Base-by-base conservation (phyloP, 345 rosid genomes). In the Diplotaxis tenuifolia region DNA sequence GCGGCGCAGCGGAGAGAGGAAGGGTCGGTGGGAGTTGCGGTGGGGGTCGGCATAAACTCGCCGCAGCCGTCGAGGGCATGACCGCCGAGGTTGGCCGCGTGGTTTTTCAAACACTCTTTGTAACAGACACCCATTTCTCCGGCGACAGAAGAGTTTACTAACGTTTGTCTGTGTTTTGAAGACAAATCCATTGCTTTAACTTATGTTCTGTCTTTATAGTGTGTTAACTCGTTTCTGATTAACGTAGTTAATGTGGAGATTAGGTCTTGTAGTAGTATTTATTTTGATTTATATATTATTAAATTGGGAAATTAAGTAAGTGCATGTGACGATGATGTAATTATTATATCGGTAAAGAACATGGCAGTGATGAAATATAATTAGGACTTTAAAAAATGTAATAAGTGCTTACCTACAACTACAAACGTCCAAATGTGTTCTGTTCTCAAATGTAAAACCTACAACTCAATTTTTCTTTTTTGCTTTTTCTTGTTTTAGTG, bases 51-150 rank as follows among this genome's bases (percentile, higher is more conserved):
- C 90, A 92, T 84, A 78, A 88, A 92, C 83, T 92, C 97, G 8
- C 97, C 91, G 68, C 97, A 89, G 7, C 97, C 97, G 71, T 92
- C 96, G 0, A 89, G 72, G 27, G 96, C 96, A 4, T 85, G 88
- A 1, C 93, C 91, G 8, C 97, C 97, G 36, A 89, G 75, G 55
- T 54, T 72, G 0, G 91, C 96, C 7, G 93, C 97, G 75, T 89
- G 96, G 80, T 92, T 92, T 66, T 86, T 88, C 61, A 88, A 78
- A 80, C 97, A 92, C 80, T 88, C 96, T 60, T 81, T 84, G 86
- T 89, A 92, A 16, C 83, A 82, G 49, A 84, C 83, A 80, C 80
- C 84, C 82, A 79, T 77, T 65, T 71, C 67, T 70, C 50, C 66
- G 71, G 66, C 6, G 61, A 67, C 3, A 38, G 64, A 9, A 67